Conservation (phyloP, 257 asterid species). For the Nicotiana benthamiana region DNA sequence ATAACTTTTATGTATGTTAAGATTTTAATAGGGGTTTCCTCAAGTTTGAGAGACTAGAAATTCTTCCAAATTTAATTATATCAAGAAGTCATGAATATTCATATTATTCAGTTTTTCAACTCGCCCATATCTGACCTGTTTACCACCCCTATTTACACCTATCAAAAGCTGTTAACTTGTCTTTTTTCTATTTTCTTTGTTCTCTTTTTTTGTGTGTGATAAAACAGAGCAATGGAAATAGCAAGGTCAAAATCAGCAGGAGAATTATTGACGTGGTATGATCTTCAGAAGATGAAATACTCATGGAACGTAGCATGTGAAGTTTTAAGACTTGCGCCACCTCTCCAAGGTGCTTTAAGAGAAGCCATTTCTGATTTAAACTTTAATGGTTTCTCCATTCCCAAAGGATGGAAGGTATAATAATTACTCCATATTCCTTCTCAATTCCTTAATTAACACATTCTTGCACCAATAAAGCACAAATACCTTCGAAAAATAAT, state of each 20-base stretch:
- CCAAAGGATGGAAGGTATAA: slow-evolving; percentile 61
- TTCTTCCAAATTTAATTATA: no score
- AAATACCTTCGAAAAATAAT: no score
- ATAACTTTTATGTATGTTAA: no score
- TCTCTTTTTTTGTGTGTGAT: neutral
- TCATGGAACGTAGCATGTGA: neutral
- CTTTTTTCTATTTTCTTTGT: no score
- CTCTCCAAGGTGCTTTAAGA: slow-evolving; percentile 44
- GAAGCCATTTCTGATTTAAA: slow-evolving; percentile 43
- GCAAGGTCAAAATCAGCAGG: slow-evolving; percentile 29
- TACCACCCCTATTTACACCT: no score
- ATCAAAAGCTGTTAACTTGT: neutral
- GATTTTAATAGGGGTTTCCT: no score
- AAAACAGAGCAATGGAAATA: slow-evolving; percentile 45
- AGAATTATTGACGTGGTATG: slow-evolving; percentile 40
- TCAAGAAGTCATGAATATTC: no score
- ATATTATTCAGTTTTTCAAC: no score
- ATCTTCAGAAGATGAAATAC: slow-evolving; percentile 33
- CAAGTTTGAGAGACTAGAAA: no score
- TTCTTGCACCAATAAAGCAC: no score
- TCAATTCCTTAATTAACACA: neutral
- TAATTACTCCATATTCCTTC: neutral
- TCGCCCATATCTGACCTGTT: no score
- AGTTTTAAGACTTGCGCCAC: neutral
- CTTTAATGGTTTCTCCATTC: slow-evolving; percentile 40